phyloP scores from a whole-genome alignment of 495 filamentous ascomycete genomes.

The Trichodelitschia bisporula region DNA sequence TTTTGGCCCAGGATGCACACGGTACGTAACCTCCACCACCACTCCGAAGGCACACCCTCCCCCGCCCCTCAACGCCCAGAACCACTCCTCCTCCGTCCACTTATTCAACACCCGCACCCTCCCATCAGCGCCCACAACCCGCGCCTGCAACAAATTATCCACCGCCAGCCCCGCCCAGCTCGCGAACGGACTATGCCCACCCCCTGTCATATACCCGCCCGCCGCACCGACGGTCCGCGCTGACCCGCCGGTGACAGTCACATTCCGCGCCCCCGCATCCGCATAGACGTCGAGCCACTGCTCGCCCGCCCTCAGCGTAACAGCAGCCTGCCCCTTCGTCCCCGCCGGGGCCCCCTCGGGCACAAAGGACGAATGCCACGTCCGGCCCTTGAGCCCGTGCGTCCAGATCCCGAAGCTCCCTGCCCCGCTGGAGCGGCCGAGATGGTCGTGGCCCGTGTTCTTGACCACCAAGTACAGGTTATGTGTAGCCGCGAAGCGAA shows the following conservation, averaged over 20 bases:
- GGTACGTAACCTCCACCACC: no score
- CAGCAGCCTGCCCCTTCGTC: slow-evolving; percentile 4
- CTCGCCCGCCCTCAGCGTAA: slow-evolving; percentile 11
- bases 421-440: slow-evolving; percentile 2
- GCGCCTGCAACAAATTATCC: slow-evolving; percentile 5
- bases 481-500: slow-evolving; percentile 10
- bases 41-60: slow-evolving; percentile 4
- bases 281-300: slow-evolving; percentile 7
- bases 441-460: slow-evolving; percentile 14
- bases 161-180: slow-evolving; percentile 4
- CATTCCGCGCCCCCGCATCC: slow-evolving; percentile 5
- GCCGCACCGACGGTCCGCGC: slow-evolving; percentile 14
- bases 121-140: slow-evolving; percentile 2
- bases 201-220: slow-evolving; percentile 15
- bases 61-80: slow-evolving; percentile 4
- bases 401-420: slow-evolving; percentile 1
- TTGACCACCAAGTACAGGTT: slow-evolving; percentile 15
- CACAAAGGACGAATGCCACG: slow-evolving; percentile 3
- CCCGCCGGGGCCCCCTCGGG: slow-evolving; percentile 6
- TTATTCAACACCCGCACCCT: no score
- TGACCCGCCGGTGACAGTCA: slow-evolving; percentile 11
- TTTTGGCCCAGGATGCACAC: slow-evolving; percentile 3
- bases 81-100: slow-evolving; percentile 3
- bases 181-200: slow-evolving; percentile 11
- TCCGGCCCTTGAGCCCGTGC: slow-evolving; percentile 1